phyloP scores from a whole-genome alignment of 2,329 filamentous ascomycete species.

The Colletotrichum tropicale region DNA sequence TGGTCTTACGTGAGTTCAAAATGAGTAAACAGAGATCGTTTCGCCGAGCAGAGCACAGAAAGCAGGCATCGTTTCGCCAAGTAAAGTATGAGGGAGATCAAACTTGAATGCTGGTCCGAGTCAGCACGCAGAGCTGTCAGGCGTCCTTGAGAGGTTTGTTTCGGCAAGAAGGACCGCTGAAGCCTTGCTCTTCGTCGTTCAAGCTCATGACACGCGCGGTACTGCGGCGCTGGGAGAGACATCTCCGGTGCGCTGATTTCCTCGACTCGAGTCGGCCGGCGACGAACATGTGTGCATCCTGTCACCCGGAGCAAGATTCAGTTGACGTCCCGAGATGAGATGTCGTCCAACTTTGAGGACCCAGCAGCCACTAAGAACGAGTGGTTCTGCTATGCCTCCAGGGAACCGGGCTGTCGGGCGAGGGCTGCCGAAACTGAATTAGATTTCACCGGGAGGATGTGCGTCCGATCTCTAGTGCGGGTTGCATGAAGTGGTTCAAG shows the following conservation, averaged over 20 bases:
- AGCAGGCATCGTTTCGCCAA: slow-evolving; percentile 2
- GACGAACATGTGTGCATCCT: neutral
- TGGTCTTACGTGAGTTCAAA: neutral
- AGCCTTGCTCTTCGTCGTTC: neutral
- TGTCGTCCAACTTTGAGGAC: neutral
- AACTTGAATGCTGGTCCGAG: neutral
- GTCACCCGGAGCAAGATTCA: slow-evolving; percentile 4
- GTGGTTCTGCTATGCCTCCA: neutral
- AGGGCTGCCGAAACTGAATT: neutral
- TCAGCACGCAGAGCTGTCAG: neutral
- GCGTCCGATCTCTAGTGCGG: slow-evolving; percentile 12
- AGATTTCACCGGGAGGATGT: neutral
- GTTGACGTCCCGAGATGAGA: slow-evolving; percentile 14
- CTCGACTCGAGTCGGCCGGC: neutral
- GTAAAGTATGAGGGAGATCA: neutral
- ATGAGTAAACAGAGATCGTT: neutral
- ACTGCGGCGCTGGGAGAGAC: neutral
- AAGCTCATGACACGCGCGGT: neutral
- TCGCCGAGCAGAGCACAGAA: neutral
- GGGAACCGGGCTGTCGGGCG: neutral
- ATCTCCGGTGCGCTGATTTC: neutral
- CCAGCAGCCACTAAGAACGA: neutral
- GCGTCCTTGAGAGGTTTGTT: neutral
- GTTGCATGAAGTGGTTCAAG: neutral
- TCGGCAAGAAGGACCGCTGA: neutral